phyloP scores from a whole-genome alignment of 169 alveolate genomes.

The Plasmodium adleri region DNA sequence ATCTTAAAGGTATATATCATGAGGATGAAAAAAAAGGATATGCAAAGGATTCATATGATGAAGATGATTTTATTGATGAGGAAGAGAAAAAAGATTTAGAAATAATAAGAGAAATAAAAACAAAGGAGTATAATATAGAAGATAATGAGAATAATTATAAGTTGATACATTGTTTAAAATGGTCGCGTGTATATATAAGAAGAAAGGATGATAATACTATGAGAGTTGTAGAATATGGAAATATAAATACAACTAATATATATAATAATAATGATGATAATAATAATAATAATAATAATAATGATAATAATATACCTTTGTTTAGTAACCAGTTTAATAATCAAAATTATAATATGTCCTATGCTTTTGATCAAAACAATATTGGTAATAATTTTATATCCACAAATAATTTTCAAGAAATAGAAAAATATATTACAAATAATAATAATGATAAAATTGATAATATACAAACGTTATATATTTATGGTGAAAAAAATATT shows the following conservation, averaged over 20 bases:
- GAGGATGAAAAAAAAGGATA: background rate
- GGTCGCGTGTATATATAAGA: constrained; percentile 54
- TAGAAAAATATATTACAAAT: constrained; percentile 6
- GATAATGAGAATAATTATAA: constrained; percentile 53
- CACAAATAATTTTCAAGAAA: constrained; percentile 19
- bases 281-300: background rate
- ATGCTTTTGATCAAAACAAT: background rate
- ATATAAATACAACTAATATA: background rate
- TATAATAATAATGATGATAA: background rate
- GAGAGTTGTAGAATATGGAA: background rate
- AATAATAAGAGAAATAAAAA: constrained; percentile 64
- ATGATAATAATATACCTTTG: background rate
- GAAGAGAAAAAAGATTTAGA: constrained; percentile 65
- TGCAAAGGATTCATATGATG: constrained; percentile 1
- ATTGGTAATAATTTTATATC: constrained; percentile 3
- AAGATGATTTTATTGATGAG: constrained; percentile 26
- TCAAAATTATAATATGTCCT: background rate
- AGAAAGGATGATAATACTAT: background rate
- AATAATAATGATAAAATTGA: constrained; percentile 34
- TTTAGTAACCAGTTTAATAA: background rate
- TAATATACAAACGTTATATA: constrained; percentile 41
- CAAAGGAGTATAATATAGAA: constrained; percentile 24
- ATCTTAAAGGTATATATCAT: background rate
- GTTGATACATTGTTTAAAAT: constrained; percentile 50
- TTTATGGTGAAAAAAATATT: constrained; percentile 70